Conservation (phyloP, 345 rosid species). For the Pistacia integerrima region DNA sequence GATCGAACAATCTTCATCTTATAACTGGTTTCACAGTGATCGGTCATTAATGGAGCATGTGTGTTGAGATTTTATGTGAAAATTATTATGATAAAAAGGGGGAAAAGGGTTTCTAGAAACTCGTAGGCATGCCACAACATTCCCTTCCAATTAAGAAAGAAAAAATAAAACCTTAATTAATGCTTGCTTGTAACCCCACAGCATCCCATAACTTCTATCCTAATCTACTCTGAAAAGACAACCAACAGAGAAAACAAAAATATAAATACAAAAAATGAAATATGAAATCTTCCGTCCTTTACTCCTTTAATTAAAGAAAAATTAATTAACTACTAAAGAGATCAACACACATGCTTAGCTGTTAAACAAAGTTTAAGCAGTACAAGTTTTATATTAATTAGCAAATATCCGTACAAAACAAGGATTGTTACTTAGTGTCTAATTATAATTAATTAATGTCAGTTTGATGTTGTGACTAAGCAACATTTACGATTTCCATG, state of each 20-base stretch:
- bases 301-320: background rate
- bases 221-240: conserved; percentile 41
- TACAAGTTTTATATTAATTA: background rate
- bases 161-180: conserved; percentile 11
- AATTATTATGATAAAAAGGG: no score
- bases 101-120: conserved; percentile 19
- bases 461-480: background rate
- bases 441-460: conserved; percentile 23
- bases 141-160: conserved; percentile 11
- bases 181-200: conserved; percentile 22
- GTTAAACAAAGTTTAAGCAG: conserved; percentile 32
- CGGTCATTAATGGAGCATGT: no score
- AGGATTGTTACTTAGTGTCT: conserved; percentile 24
- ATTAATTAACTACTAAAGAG: conserved; percentile 10
- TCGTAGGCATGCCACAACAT: background rate
- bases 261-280: background rate
- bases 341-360: conserved; percentile 38
- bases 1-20: no score
- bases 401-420: conserved; percentile 39
- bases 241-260: background rate
- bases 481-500: background rate
- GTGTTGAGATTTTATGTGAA: no score
- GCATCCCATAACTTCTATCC: conserved; percentile 25
- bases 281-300: conserved; percentile 18
- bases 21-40: no score